Base-by-base conservation (phyloP, 495 filamentous ascomycete species). In the Lentithecium fluviatile region DNA sequence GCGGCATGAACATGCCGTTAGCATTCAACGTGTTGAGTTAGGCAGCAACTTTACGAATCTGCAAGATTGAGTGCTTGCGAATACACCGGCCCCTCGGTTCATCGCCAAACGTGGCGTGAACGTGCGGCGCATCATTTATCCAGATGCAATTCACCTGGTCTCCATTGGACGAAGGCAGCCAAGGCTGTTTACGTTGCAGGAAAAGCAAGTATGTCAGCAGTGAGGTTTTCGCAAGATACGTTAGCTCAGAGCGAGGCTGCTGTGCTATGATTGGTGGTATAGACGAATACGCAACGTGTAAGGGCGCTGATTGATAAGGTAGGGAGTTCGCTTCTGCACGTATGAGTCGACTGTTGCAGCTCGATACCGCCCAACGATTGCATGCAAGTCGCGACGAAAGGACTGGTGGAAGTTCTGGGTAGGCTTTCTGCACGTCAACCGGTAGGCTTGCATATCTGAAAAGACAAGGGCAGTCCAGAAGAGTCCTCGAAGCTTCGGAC, bases 21-120 rank as follows among this genome's bases (percentile, higher is more conserved):
- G 25, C 55, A 58, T 49, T 58, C 45, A 17, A 48, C 55, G 25
- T 7, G 45, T 58, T 40, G 6, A 26, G 55, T 58, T 58, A 58
- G 55, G 6, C 32, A 19, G 17, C 10, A 17, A 25, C 13, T 42
- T 19, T 29, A 5, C 3, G 25, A 26, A 25, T n/a, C 43, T 24
- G 13, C 21, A 17, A 26, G 11, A 29, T 34, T 20, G 24, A 20
- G 26, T n/a, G n/a, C n/a, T n/a, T n/a, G n/a, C n/a, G n/a, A n/a
- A n/a, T n/a, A n/a, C n/a, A n/a, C n/a, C n/a, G n/a, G n/a, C n/a
- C n/a, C n/a, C n/a, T n/a, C 45, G n/a, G 24, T 26, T 48, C 24
- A 17, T 10, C 19, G 19, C 45, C 24, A 15, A 7, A 29, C 12
- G 4, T 15, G 45, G 24, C 17, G 43, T 7, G 43, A 10, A 17